These are phyloP conservation scores for Yarrowia galli DNA, from an alignment of 1,139 yeast genomes.

Conservation along the genomic window DNA sequence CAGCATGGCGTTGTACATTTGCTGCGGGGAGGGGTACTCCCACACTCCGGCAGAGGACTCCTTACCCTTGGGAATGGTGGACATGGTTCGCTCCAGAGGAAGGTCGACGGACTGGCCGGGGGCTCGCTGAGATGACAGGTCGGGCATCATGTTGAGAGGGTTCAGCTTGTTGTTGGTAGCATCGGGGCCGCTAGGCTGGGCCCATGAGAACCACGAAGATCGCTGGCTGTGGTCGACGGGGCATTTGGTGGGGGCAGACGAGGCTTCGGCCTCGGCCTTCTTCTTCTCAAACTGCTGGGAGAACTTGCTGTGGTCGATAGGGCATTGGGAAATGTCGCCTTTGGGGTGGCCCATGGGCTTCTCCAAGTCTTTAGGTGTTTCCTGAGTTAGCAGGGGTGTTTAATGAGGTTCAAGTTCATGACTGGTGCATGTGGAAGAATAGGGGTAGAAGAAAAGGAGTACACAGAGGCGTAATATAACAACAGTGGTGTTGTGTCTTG, in stretches of 20 bases:
- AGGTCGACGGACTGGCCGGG: slow-evolving; percentile 82
- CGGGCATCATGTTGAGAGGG: slow-evolving; percentile 92
- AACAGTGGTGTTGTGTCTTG: too few relatives aligned
- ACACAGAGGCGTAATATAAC: too few relatives aligned
- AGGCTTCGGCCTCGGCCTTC: slow-evolving; percentile 16
- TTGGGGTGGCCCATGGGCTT: slow-evolving; percentile 37
- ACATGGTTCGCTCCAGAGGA: slow-evolving; percentile 82
- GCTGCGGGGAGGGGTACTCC: slow-evolving; percentile 99
- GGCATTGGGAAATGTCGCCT: slow-evolving; percentile 36
- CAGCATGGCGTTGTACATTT: slow-evolving; percentile 97
- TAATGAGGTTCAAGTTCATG: too few relatives aligned
- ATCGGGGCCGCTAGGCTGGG: slow-evolving; percentile 46
- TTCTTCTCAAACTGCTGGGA: slow-evolving; percentile 26
- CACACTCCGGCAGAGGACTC: slow-evolving; percentile 73
- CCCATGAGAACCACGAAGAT: slow-evolving; percentile 42
- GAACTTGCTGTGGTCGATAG: slow-evolving; percentile 36
- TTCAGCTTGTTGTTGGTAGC: slow-evolving; percentile 53
- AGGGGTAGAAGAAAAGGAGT: neutral
- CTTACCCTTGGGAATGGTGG: slow-evolving; percentile 87
- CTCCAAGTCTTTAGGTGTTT: slow-evolving; percentile 34
- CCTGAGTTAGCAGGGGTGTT: slow-evolving; percentile 3
- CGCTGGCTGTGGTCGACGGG: slow-evolving; percentile 50
- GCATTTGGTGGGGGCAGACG: slow-evolving; percentile 42
- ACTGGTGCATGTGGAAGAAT: neutral
- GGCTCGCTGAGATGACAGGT: slow-evolving; percentile 67